A percentile compares a stretch with the other conserved stretches of the same genome.
phyloP scores from a whole-genome alignment of 306 rosid species.

The Lagenaria siceraria region DNA sequence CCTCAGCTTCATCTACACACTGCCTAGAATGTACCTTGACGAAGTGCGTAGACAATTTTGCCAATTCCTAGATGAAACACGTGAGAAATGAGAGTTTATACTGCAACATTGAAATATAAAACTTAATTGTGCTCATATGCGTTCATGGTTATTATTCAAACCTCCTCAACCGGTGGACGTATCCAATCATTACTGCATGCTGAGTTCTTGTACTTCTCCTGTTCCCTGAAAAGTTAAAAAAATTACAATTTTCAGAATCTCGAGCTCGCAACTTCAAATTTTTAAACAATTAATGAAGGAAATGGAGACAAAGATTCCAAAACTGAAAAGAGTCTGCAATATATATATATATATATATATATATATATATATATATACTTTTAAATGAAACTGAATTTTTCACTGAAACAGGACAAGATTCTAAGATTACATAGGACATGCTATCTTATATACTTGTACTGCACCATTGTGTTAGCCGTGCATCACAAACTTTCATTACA shows the following conservation, averaged over 20 bases:
- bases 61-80: slow-evolving; percentile 44
- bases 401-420: background rate
- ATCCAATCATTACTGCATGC: slow-evolving; percentile 44
- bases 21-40: slow-evolving; percentile 73
- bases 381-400: background rate
- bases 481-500: background rate
- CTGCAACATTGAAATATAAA: background rate
- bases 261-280: slow-evolving; percentile 1
- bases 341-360: too few species aligned
- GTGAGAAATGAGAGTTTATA: slow-evolving; percentile 3
- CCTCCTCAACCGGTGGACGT: slow-evolving; percentile 92
- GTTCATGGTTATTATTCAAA: slow-evolving; percentile 13
- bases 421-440: background rate
- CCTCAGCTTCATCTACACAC: slow-evolving; percentile 88
- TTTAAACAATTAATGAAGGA: background rate
- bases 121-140: slow-evolving; percentile 3
- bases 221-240: slow-evolving; percentile 49
- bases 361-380: background rate
- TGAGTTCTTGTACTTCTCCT: slow-evolving; percentile 68
- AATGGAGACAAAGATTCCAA: background rate
- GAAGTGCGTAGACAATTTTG: slow-evolving; percentile 60
- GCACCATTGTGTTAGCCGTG: background rate
- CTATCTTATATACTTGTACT: background rate
- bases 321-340: background rate
- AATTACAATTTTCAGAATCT: slow-evolving; percentile 12